These are phyloP conservation scores for Chalciporus chontae DNA, from an alignment of 768 basidiomycete species.

Conservation along the genomic window DNA sequence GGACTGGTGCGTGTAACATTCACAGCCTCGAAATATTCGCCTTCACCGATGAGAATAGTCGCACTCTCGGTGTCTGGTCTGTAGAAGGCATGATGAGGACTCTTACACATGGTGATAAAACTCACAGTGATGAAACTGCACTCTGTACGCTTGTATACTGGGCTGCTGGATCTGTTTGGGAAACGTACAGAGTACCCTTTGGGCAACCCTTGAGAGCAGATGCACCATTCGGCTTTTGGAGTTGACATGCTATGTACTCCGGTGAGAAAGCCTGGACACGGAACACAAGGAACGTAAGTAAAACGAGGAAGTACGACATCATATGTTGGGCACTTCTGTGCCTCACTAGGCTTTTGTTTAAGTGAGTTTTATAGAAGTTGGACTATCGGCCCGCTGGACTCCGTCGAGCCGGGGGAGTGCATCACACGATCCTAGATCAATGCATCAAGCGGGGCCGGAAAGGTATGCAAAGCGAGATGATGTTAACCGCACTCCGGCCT, in stretches of 20 bases:
- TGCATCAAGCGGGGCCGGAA: too few relatives aligned
- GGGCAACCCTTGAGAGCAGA: slow-evolving; percentile 52
- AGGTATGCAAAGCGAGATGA: too few relatives aligned
- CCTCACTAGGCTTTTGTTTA: too few relatives aligned
- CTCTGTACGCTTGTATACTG: slow-evolving; percentile 22
- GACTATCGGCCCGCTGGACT: too few relatives aligned
- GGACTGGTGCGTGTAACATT: slow-evolving; percentile 31
- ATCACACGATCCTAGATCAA: too few relatives aligned
- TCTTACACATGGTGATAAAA: background rate
- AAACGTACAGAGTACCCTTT: slow-evolving; percentile 33
- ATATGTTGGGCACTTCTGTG: too few relatives aligned
- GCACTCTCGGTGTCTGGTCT: slow-evolving; percentile 34
- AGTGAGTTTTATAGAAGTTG: too few relatives aligned
- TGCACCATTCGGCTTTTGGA: slow-evolving; percentile 37
- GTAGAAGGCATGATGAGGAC: too few relatives aligned
- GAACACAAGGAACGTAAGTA: background rate
- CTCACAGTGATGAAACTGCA: slow-evolving; percentile 39
- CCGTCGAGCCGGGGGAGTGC: too few relatives aligned
- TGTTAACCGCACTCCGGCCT: too few relatives aligned
- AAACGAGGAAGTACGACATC: background rate
- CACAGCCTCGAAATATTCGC: slow-evolving; percentile 31
- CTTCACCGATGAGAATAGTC: slow-evolving; percentile 29
- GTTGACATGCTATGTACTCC: slow-evolving; percentile 43
- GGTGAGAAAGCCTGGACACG: slow-evolving; percentile 38
- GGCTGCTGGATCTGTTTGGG: slow-evolving; percentile 28